A percentile compares a stretch with the other conserved stretches of the same genome.
phyloP scores from a whole-genome alignment of 2,329 filamentous ascomycete species.

The Aureobasidium sp. region DNA sequence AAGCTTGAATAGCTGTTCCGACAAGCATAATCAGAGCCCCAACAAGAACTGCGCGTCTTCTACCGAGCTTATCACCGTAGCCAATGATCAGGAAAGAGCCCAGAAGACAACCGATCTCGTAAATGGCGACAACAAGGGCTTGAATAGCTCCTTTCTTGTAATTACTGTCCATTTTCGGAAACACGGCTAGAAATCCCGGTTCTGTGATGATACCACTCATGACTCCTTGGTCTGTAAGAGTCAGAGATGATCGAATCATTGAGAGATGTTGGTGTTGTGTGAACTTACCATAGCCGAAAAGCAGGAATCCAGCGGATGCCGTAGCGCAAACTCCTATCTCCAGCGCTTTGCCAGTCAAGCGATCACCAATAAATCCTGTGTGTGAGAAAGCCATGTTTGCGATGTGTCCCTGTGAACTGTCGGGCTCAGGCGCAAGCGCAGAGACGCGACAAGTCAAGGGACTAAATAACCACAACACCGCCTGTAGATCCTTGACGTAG shows the following conservation, averaged over 20 bases:
- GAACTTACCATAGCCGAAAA: background rate
- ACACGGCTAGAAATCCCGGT: background rate
- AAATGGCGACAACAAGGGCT: slow-evolving; percentile 10
- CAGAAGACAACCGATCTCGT: slow-evolving; percentile 21
- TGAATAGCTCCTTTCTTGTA: slow-evolving; percentile 10
- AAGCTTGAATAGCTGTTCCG: slow-evolving; percentile 29
- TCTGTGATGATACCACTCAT: slow-evolving; percentile 16
- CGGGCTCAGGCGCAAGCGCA: background rate
- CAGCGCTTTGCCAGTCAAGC: background rate
- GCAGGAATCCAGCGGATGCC: background rate
- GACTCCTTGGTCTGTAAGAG: slow-evolving; percentile 11
- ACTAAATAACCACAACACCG: background rate
- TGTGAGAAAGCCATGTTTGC: background rate
- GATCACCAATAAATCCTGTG: background rate
- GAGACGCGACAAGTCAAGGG: background rate
- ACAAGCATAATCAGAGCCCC: slow-evolving; percentile 29
- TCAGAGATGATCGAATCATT: background rate
- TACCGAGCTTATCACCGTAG: slow-evolving; percentile 21
- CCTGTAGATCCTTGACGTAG: background rate
- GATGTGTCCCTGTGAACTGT: no score
- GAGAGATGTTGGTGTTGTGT: no score
- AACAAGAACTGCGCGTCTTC: slow-evolving; percentile 20
- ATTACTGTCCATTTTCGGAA: background rate
- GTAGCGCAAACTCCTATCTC: slow-evolving; percentile 5
- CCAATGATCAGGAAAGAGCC: slow-evolving; percentile 22